Base-by-base conservation (phyloP, 139 green algal genomes). In the Tetradesmus lagerheimii region DNA sequence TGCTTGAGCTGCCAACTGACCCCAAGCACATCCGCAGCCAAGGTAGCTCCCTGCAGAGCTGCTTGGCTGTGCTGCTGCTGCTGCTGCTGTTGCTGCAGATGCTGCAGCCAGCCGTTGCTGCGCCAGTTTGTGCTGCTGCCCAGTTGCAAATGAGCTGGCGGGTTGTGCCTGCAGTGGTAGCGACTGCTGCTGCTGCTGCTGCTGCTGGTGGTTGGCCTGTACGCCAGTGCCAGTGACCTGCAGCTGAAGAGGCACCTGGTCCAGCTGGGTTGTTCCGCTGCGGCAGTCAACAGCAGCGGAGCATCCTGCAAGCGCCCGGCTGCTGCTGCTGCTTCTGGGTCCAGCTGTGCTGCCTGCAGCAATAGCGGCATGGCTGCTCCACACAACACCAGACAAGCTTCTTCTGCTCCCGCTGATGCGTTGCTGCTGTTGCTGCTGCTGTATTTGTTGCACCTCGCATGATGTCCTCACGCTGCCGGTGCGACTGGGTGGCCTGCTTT, bases 21-120 rank as follows among this genome's bases (percentile, higher is more conserved):
- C 4, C 83, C 83, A 88, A 23, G 64, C 4, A 3, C 31, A 15
- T 2, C 83, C 83, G 25, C 83, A 88, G 25, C 83, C 83, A 16
- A 82, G 35, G 76, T 45, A 16, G 57, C 25, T n/a, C 45, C 45
- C 11, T 57, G 45, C 45, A 18, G 45, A 9, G 57, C n/a, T 38
- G 31, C 67, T 39, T 35, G 64, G n/a, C n/a, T 9, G 15, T 38
- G 67, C n/a, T 41, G 67, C 67, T n/a, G 62, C 16, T 29, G 23
- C 25, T 14, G 14, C 62, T 74, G 62, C 20, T 11, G 25, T n/a
- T 74, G 62, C 62, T 34, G 62, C 25, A n/a, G n/a, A n/a, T n/a
- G n/a, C n/a, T n/a, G 27, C 64, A 34, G 64, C 4, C 64, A 75
- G 20, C 47, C 5, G 1, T 2, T 62, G 12, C 47, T 62, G 47